Conservation (phyloP, 2,329 filamentous ascomycete genomes). For the Beauveria varroae region DNA sequence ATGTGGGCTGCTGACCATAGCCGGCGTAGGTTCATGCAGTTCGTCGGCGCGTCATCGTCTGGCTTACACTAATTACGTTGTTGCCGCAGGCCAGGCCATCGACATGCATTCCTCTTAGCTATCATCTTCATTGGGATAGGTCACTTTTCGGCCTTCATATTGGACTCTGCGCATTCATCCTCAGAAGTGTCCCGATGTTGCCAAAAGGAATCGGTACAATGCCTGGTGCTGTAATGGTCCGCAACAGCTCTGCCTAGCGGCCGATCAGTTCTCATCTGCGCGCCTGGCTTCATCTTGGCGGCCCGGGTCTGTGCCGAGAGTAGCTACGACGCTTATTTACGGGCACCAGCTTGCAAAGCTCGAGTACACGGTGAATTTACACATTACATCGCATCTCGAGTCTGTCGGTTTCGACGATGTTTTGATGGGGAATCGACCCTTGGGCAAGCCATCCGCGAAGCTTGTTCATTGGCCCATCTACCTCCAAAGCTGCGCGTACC, state of each 20-base stretch:
- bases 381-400: neutral
- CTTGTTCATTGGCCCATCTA: neutral
- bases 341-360: neutral
- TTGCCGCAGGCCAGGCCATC: neutral
- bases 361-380: neutral
- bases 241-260: neutral
- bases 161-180: neutral
- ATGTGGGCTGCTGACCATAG: slow-evolving; percentile 8
- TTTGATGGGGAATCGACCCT: neutral
- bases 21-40: neutral
- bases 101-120: neutral
- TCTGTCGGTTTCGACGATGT: neutral
- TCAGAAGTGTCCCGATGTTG: neutral
- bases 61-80: neutral
- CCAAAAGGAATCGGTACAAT: neutral
- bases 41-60: slow-evolving; percentile 5
- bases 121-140: neutral
- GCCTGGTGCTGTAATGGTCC: neutral
- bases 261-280: neutral
- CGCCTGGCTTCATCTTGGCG: neutral
- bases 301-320: neutral
- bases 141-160: neutral
- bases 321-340: neutral
- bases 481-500: too few species aligned
- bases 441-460: neutral